Percentiles rank a stretch among this genome's conserved stretches.
These are phyloP conservation scores for Tylopilus plumbeoviolaceoides DNA, from an alignment of 768 basidiomycete genomes.

Conservation along the genomic window DNA sequence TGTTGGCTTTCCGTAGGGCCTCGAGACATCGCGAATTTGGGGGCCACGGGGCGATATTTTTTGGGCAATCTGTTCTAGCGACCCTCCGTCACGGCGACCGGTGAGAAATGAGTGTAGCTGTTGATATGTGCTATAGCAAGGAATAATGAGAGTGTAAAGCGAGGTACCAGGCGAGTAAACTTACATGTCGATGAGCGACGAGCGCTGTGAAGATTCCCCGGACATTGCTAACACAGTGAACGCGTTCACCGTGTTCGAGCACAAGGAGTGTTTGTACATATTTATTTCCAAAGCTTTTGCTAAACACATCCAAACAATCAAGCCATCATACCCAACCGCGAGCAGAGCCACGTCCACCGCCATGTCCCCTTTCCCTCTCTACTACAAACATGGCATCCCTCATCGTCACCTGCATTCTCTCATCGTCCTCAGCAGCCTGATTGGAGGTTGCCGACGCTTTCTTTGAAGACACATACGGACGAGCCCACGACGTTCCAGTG, in stretches of 20 bases:
- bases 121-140: slow-evolving; percentile 51
- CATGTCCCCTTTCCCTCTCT: slow-evolving; percentile 79
- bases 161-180: not conserved
- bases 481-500: slow-evolving; percentile 46
- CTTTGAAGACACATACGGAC: slow-evolving; percentile 58
- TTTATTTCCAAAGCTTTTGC: slow-evolving; percentile 24
- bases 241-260: slow-evolving; percentile 4
- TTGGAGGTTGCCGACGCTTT: slow-evolving; percentile 35
- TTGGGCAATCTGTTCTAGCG: slow-evolving; percentile 54
- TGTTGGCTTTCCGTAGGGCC: slow-evolving; percentile 69
- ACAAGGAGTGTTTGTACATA: slow-evolving; percentile 17
- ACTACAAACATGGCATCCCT: slow-evolving; percentile 84
- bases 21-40: slow-evolving; percentile 53
- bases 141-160: slow-evolving; percentile 4
- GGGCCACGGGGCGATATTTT: slow-evolving; percentile 54
- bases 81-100: slow-evolving; percentile 55
- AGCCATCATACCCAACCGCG: slow-evolving; percentile 53
- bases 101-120: slow-evolving; percentile 58
- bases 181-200: slow-evolving; percentile 69
- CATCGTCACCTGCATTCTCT: slow-evolving; percentile 58
- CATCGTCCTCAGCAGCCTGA: slow-evolving; percentile 50
- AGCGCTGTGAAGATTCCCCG: slow-evolving; percentile 52
- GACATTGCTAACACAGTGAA: slow-evolving; percentile 31
- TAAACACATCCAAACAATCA: slow-evolving; percentile 18
- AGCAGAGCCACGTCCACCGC: slow-evolving; percentile 74